Evolutionary conservation across 1,284 basidiomycete species (phyloP).

Genomic region (Hemileia vastatrix): DNA sequence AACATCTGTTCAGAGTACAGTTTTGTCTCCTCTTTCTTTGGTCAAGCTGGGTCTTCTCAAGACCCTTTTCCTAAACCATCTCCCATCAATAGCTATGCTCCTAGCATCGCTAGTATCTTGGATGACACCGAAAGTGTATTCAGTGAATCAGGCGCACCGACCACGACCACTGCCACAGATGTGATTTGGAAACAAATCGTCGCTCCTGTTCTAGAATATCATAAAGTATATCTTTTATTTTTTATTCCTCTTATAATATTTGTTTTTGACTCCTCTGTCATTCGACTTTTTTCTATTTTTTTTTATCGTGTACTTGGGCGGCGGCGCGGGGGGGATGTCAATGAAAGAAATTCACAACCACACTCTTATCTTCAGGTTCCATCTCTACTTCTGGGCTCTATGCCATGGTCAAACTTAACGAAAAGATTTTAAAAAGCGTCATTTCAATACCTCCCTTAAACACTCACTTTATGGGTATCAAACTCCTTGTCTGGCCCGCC

Average conservation of each 20-base stretch:
- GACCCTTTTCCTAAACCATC: conserved; percentile 15
- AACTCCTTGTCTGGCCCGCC: conserved; percentile 12
- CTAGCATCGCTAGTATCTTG: conserved; percentile 53
- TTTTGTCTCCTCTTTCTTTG: conserved; percentile 74
- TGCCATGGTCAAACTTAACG: conserved; percentile 22
- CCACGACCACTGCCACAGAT: conserved; percentile 44
- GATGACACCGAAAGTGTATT: conserved; percentile 3
- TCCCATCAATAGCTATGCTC: conserved; percentile 32
- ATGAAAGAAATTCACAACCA: conserved; percentile 17
- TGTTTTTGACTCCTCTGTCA: background rate
- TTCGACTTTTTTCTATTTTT: background rate
- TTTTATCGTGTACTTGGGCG: background rate
- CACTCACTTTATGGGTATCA: conserved; percentile 20
- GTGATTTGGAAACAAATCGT: conserved; percentile 77
- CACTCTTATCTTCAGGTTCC: background rate
- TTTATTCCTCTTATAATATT: background rate
- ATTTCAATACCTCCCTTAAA: background rate
- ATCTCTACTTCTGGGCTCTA: conserved; percentile 16
- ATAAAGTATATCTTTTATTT: conserved; percentile 51
- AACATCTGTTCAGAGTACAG: conserved; percentile 82
- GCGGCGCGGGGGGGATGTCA: background rate
- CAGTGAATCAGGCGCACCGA: conserved; percentile 45
- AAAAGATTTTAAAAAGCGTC: background rate
- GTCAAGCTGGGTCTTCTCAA: conserved; percentile 18
- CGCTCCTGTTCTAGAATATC: conserved; percentile 75